Evolutionary conservation across 106 monocot genomes (phyloP), one percentile per base, ranked within the genome.

Genomic region (Dendrobium chrysotoxum): DNA sequence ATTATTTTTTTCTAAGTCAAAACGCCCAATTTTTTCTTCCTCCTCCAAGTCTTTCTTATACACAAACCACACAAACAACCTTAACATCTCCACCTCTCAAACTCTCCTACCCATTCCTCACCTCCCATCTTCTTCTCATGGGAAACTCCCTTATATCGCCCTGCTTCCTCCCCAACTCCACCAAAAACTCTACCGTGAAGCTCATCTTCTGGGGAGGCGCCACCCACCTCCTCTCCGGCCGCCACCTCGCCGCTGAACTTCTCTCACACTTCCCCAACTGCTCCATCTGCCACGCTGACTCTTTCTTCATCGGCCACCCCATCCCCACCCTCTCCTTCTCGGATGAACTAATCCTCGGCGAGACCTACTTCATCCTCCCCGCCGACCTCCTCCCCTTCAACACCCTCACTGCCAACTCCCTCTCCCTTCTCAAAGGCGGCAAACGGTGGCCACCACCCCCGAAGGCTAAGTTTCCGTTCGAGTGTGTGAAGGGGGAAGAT

Each of bases 291-390:
- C 88, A 83, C 46, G 94, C 94, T 15, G 83, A 84, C 77, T 89
- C 89, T 31, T 95, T 95, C 88, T 95, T 74, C 86, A 85, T 95
- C 67, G 94, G 94, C 23, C 86, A 75, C 25, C 88, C 88, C 0
- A 40, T 88, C 46, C 89, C 91, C 0, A 45, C 78, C 5, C 88
- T 95, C 35, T 79, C 83, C 67, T 55, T 86, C 26, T 84, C 85
- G 10, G 92, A 92, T 40, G 76, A 80, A 9, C 92, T 95, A 17
- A 35, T 85, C 28, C 9, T 72, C 1, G 94, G 94, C 21, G n/a
- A 84, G 25, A 92, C 91, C 25, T 95, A 95, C 84, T 87, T 95
- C 72, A 83, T 92, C 75, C 75, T 95, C 30, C 94, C 94, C 16
- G 57, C 86, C 16, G 90, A 90, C 74, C 83, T 83, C 9, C 18